Evolutionary conservation across 1,284 basidiomycete genomes (phyloP).

Genomic region (Microbotryum saponariae): DNA sequence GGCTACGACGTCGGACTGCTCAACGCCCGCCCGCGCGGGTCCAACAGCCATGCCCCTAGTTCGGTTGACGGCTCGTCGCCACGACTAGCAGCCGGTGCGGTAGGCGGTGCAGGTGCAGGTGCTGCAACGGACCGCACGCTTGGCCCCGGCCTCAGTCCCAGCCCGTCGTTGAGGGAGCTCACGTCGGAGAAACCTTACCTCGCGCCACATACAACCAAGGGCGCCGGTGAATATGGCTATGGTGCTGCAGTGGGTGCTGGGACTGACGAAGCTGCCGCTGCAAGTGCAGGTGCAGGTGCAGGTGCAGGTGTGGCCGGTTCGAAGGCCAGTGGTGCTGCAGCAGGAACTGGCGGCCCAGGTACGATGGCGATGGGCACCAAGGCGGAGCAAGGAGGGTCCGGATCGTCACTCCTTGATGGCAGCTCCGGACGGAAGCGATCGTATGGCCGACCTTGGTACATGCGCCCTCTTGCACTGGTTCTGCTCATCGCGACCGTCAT

Average conservation of each 20-base stretch:
- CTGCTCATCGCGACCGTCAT: conserved; percentile 14
- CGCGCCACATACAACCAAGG: neutral
- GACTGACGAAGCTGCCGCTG: neutral
- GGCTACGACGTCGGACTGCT: conserved; percentile 31
- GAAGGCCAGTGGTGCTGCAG: neutral
- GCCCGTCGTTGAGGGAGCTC: no score
- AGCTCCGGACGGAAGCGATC: neutral
- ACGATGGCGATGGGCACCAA: neutral
- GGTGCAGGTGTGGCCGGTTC: neutral
- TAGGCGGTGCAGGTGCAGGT: neutral
- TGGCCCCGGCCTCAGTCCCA: neutral
- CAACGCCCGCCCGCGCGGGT: conserved; percentile 20
- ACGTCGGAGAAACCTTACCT: neutral
- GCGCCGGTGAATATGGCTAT: neutral
- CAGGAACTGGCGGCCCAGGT: neutral
- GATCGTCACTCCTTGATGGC: no score
- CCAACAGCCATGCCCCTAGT: conserved; percentile 1
- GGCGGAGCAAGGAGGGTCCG: neutral
- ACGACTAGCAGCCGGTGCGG: conserved; percentile 1
- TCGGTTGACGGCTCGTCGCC: conserved; percentile 2
- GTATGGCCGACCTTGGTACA: conserved; percentile 19
- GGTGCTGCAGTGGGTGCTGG: conserved; percentile 1
- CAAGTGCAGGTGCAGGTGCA: neutral
- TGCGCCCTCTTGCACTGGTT: conserved; percentile 18
- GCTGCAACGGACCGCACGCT: neutral